A percentile compares a stretch with the other conserved stretches of the same genome.
Evolutionary conservation across 2,329 filamentous ascomycete genomes (phyloP).

Genomic region (Colletotrichum sp.): DNA sequence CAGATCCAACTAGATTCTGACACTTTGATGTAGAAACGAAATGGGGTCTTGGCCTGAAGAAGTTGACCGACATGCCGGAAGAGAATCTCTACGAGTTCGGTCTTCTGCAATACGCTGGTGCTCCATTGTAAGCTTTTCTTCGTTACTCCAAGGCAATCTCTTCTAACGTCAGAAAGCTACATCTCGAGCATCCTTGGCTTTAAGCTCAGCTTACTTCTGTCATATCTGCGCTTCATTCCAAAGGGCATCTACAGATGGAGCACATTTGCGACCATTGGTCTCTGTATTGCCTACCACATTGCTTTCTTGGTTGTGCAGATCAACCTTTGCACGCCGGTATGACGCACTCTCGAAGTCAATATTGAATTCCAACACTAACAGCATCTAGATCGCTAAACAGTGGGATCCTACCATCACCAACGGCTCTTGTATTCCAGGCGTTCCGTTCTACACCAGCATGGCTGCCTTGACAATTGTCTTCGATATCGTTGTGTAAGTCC

Average conservation of each 20-base stretch:
- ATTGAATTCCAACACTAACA: background rate
- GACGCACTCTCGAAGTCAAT: background rate
- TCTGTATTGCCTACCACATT: constrained; percentile 42
- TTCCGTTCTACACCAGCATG: constrained; percentile 49
- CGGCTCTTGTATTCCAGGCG: constrained; percentile 40
- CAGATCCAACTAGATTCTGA: background rate
- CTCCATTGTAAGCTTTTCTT: constrained; percentile 38
- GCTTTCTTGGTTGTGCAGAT: constrained; percentile 39
- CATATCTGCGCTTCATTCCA: constrained; percentile 50
- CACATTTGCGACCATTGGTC: constrained; percentile 37
- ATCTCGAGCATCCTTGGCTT: constrained; percentile 48
- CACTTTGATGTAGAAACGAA: constrained; percentile 37
- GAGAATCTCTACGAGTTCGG: constrained; percentile 43
- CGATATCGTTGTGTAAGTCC: constrained; percentile 42
- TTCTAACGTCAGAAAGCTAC: constrained; percentile 32
- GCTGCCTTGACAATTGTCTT: constrained; percentile 45
- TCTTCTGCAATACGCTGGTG: constrained; percentile 45
- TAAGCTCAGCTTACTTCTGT: constrained; percentile 49
- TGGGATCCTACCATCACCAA: constrained; percentile 42
- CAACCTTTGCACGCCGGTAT: constrained; percentile 39
- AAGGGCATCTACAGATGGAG: constrained; percentile 35
- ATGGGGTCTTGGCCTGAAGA: constrained; percentile 44
- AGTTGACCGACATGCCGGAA: constrained; percentile 38
- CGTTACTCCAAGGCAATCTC: rapidly evolving
- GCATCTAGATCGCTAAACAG: constrained; percentile 34